Percentiles rank a stretch among this genome's conserved stretches.
Conservation (phyloP, 495 filamentous ascomycete genomes). For the Aspergillus saccharolyticus region DNA sequence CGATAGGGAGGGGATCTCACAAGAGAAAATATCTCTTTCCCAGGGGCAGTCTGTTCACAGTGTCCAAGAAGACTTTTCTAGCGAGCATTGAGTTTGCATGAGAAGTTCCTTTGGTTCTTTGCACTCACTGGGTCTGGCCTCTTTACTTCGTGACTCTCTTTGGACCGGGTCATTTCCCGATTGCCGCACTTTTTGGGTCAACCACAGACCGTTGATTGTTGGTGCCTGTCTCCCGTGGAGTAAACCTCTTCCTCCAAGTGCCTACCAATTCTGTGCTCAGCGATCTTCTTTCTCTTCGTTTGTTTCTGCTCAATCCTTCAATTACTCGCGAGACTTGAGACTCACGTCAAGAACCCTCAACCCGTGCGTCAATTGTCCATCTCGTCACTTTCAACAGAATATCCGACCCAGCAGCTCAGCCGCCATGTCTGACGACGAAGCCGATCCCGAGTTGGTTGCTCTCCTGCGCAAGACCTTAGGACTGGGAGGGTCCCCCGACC, state of each 20-base stretch:
- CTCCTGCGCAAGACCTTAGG: slow-evolving; percentile 79
- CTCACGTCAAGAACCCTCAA: slow-evolving; percentile 2
- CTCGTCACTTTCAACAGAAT: not conserved
- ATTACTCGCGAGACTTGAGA: not conserved
- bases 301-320: not conserved
- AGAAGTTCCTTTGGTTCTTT: not conserved
- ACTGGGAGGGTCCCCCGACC: slow-evolving; percentile 48
- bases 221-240: slow-evolving; percentile 7
- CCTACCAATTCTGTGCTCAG: not conserved
- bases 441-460: slow-evolving; percentile 80
- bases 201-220: slow-evolving; percentile 12
- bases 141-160: slow-evolving; percentile 2
- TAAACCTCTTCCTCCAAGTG: slow-evolving; percentile 2
- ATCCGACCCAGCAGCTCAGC: not conserved
- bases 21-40: not conserved
- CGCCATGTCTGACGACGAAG: slow-evolving; percentile 83
- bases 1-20: not conserved
- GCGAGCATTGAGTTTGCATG: not conserved
- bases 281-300: slow-evolving; percentile 3
- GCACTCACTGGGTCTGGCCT: not conserved
- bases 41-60: not conserved
- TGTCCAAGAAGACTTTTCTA: not conserved
- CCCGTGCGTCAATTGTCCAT: not conserved
- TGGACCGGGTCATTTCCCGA: not conserved
- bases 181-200: slow-evolving; percentile 14